Conservation (phyloP, 306 rosid species). For the Calophaca sinica region DNA sequence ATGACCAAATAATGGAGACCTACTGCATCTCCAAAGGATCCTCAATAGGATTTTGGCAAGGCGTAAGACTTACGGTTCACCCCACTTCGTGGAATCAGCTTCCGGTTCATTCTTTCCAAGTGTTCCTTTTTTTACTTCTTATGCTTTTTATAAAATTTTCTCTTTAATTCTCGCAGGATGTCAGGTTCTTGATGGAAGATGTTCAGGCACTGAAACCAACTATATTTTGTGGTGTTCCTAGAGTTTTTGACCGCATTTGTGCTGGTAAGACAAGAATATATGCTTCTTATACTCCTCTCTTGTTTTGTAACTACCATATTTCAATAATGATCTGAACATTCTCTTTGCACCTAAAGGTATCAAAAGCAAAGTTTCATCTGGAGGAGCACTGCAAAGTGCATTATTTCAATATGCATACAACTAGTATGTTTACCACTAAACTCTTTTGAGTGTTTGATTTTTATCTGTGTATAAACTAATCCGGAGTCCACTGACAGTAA, state of each 20-base stretch:
- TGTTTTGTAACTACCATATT: not conserved
- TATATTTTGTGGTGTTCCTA: conserved; percentile 90
- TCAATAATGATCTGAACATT: conserved; percentile 30
- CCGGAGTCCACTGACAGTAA: conserved; percentile 57
- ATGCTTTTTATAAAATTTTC: conserved; percentile 8
- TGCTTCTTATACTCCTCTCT: not conserved
- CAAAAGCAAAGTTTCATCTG: conserved; percentile 67
- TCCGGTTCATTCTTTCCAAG: conserved; percentile 7
- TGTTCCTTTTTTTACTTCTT: conserved; percentile 39
- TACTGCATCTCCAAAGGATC: conserved; percentile 82
- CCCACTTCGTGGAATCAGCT: not conserved
- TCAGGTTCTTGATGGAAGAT: conserved; percentile 84
- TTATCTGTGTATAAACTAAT: conserved; percentile 49
- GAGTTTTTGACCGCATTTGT: conserved; percentile 84
- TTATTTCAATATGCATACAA: conserved; percentile 80
- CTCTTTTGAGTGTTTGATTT: conserved; percentile 18
- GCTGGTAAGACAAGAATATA: conserved; percentile 51
- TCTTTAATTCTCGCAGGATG: conserved; percentile 63
- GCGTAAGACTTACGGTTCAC: conserved; percentile 63
- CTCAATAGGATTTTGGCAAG: conserved; percentile 60
- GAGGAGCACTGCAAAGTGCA: conserved; percentile 64
- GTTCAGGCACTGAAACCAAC: conserved; percentile 80
- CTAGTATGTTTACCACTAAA: conserved; percentile 60
- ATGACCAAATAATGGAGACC: conserved; percentile 83
- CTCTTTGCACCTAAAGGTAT: conserved; percentile 56